Conservation (phyloP, 2,329 filamentous ascomycete genomes). For the Nemania sp. region DNA sequence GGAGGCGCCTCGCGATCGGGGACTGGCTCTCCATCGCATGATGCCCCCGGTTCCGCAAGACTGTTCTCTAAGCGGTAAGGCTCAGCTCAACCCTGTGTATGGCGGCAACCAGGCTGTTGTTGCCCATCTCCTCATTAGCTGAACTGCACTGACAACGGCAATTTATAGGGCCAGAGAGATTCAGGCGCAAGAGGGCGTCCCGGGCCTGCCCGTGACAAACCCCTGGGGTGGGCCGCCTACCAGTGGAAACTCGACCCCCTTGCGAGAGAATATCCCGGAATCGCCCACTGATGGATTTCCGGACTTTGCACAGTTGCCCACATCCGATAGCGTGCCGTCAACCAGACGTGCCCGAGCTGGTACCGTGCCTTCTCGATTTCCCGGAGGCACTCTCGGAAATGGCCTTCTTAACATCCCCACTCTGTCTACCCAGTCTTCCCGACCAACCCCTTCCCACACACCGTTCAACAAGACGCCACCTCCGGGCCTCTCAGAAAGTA, state of each 20-base stretch:
- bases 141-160: slow-evolving; percentile 26
- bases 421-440: slow-evolving; percentile 74
- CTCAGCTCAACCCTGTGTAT: not conserved
- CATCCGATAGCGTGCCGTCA: slow-evolving; percentile 68
- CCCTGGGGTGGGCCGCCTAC: slow-evolving; percentile 96
- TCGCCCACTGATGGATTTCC: slow-evolving; percentile 96
- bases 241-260: slow-evolving; percentile 92
- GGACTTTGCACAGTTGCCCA: slow-evolving; percentile 76
- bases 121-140: slow-evolving; percentile 23
- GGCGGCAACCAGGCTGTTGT: not conserved
- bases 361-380: slow-evolving; percentile 94
- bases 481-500: slow-evolving; percentile 56
- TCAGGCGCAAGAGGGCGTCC: slow-evolving; percentile 90
- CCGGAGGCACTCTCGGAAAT: slow-evolving; percentile 70
- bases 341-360: slow-evolving; percentile 85
- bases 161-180: slow-evolving; percentile 86
- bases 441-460: slow-evolving; percentile 83
- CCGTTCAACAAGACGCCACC: slow-evolving; percentile 80
- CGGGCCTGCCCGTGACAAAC: slow-evolving; percentile 63
- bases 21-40: slow-evolving; percentile 95
- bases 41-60: slow-evolving; percentile 70
- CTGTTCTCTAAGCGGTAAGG: slow-evolving; percentile 91
- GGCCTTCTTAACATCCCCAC: slow-evolving; percentile 60
- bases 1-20: slow-evolving; percentile 71
- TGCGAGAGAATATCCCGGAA: slow-evolving; percentile 96